These are phyloP conservation scores for Amanita jacksonii DNA, from an alignment of 768 basidiomycete genomes.

Conservation along the genomic window DNA sequence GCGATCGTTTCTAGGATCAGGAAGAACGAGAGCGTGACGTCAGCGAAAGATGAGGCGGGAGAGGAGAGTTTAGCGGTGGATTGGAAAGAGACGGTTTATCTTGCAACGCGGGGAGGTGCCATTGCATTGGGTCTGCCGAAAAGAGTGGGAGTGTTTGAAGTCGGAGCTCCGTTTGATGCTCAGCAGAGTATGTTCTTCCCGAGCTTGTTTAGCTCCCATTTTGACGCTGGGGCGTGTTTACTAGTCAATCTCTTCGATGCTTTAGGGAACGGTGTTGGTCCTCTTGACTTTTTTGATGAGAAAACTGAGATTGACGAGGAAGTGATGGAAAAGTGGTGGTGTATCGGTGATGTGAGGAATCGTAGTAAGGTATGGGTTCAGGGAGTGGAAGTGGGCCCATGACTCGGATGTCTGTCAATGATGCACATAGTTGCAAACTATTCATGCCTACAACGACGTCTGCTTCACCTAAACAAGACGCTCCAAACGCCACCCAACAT, in stretches of 20 bases:
- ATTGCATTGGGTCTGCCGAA: conserved; percentile 49
- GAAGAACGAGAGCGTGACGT: conserved; percentile 36
- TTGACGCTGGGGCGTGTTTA: conserved; percentile 4
- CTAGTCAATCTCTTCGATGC: conserved; percentile 41
- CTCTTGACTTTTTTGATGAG: conserved; percentile 56
- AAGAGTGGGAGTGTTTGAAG: conserved; percentile 40
- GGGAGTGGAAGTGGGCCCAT: conserved; percentile 26
- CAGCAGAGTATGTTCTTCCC: conserved; percentile 49
- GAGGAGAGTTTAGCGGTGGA: conserved; percentile 40
- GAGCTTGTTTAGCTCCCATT: conserved; percentile 1
- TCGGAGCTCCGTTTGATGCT: conserved; percentile 65
- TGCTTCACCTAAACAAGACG: not conserved
- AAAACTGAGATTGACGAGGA: conserved; percentile 26
- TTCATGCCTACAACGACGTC: too few species aligned
- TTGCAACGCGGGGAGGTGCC: conserved; percentile 78
- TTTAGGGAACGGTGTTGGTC: conserved; percentile 40
- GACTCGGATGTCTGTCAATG: too few species aligned
- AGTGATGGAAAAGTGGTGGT: conserved; percentile 87
- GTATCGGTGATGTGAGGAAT: conserved; percentile 64
- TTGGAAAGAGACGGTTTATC: conserved; percentile 76
- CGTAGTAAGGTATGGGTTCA: conserved; percentile 68
- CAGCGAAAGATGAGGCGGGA: conserved; percentile 10
- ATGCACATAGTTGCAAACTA: too few species aligned
- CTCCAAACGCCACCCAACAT: conserved; percentile 18
- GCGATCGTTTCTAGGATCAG: conserved; percentile 64